phyloP scores from a whole-genome alignment of 352 stramenopile species.

The Hyaloperonospora arabidopsidis region DNA sequence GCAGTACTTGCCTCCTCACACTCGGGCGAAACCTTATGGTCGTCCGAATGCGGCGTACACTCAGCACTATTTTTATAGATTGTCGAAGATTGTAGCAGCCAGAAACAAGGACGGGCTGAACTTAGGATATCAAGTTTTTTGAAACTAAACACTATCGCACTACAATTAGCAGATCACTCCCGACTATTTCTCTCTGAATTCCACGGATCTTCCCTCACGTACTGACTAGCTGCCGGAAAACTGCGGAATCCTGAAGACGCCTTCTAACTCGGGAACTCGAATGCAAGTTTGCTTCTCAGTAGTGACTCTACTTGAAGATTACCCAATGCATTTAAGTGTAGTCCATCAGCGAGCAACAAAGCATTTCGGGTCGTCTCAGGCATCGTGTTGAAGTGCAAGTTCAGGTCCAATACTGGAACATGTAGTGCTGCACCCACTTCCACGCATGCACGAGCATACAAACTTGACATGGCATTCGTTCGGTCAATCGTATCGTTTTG shows the following conservation, averaged over 20 bases:
- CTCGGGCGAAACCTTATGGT: no score
- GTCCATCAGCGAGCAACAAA: constrained; percentile 23
- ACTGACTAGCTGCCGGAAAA: no score
- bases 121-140: no score
- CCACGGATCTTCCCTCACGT: no score
- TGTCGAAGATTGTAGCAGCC: no score
- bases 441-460: constrained; percentile 37
- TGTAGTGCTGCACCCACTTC: constrained; percentile 15
- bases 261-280: constrained; percentile 8
- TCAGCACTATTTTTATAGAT: no score
- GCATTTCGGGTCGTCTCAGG: constrained; percentile 24
- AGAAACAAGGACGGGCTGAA: no score
- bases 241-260: neutral
- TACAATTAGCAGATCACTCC: no score
- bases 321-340: constrained; percentile 42
- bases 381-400: constrained; percentile 41
- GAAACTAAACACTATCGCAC: no score
- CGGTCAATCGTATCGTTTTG: constrained; percentile 24
- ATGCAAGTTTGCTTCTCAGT: constrained; percentile 23
- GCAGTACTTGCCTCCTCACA: no score
- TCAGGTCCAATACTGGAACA: constrained; percentile 36
- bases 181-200: no score
- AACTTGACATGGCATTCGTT: constrained; percentile 15
- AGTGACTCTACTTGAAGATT: constrained; percentile 36
- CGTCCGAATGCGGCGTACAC: no score